Evolutionary conservation across 1,284 basidiomycete genomes (phyloP).

Genomic region (Bondarzewia mesenterica): DNA sequence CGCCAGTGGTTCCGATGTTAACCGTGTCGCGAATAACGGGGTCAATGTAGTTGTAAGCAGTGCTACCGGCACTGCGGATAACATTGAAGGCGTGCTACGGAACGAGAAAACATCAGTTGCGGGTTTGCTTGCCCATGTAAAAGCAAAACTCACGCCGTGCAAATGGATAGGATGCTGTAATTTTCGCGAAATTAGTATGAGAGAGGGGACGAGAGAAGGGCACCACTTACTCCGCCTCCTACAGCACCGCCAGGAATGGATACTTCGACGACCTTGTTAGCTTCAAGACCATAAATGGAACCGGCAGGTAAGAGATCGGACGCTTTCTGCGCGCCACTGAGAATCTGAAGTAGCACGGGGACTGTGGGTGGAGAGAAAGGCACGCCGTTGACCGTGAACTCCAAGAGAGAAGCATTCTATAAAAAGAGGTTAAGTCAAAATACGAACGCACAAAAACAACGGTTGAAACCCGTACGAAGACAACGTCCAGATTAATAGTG

Average conservation of each 20-base stretch:
- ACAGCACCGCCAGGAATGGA: constrained; percentile 22
- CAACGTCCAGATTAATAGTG: constrained; percentile 19
- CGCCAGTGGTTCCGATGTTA: constrained; percentile 13
- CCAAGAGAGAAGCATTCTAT: constrained; percentile 2
- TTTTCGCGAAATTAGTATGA: not conserved
- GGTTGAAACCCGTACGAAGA: constrained; percentile 14
- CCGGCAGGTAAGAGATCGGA: constrained; percentile 24
- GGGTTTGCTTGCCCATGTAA: not conserved
- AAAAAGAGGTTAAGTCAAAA: too few species aligned
- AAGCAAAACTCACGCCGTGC: constrained; percentile 24
- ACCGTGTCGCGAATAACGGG: constrained; percentile 23
- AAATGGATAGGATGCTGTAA: constrained; percentile 30
- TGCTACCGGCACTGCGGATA: constrained; percentile 18
- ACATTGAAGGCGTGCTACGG: constrained; percentile 20
- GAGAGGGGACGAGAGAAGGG: not conserved
- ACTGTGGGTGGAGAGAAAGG: constrained; percentile 20
- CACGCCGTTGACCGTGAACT: constrained; percentile 22
- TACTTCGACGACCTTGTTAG: constrained; percentile 28
- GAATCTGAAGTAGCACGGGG: constrained; percentile 30
- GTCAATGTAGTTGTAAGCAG: constrained; percentile 29
- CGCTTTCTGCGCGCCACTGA: constrained; percentile 23
- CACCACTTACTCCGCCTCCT: constrained; percentile 18
- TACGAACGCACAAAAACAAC: not conserved
- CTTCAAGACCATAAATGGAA: constrained; percentile 21
- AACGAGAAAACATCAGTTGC: not conserved